Base-by-base conservation (phyloP, 192 early-diverging fungal species). In the Chytriomyces hyalinus region DNA sequence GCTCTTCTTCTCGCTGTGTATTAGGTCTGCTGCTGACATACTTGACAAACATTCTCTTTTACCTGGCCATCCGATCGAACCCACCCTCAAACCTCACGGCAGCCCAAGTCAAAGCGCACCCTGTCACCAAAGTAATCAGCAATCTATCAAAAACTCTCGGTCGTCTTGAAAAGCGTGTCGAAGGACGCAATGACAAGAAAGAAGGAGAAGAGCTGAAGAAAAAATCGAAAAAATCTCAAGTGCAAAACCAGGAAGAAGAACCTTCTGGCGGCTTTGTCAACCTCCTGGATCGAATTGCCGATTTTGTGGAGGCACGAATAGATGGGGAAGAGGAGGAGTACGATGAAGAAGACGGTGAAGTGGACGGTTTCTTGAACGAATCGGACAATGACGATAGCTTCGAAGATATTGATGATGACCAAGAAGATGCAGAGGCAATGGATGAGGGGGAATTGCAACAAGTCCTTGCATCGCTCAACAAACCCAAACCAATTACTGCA, bases 31-130 rank as follows among this genome's bases (percentile, higher is more conserved):
- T 93, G 26, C 85, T 92, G 79, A 89, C 90, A 72, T 97, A 96
- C 74, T 81, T 97, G 72, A 93, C 92, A 76, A 98, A 98, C 79
- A 87, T 97, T 72, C 88, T 95, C 6, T 96, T 95, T 73, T 95
- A 94, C 77, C 85, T 98, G 67, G 89, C 88, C 1, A 69, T 94
- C 11, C 80, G 80, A 11, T 75, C 74, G 87, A 92, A 87, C 84
- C 87, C 61, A 85, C 82, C 74, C 83, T 84, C 75, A 81, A 77
- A 87, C 61, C 59, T 71, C 49, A 80, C 91, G 60, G 78, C 94
- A 28, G 91, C 87, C 28, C 83, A 89, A 48, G 53, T 73, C 53
- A 36, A 63, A 48, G 60, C 71, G 57, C 96, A 98, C 80, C 96
- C 95, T 11, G 93, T 95, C n/a, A 92, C 94, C 66, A 88, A 90